Conservation (phyloP, 2,329 filamentous ascomycete species). For the Nannizzia gypsea region DNA sequence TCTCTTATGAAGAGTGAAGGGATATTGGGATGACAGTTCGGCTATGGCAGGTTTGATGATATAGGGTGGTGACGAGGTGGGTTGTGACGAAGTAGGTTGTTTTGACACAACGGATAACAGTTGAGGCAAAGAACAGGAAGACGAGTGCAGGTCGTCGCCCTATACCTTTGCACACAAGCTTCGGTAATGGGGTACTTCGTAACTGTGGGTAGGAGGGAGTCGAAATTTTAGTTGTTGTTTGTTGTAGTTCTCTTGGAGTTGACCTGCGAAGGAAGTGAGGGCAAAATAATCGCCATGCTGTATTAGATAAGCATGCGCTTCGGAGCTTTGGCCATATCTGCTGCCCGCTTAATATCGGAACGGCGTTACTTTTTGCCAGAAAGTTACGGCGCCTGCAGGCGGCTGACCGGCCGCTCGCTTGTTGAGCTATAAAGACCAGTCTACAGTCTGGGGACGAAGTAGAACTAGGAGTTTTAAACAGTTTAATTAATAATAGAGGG, state of each 20-base stretch:
- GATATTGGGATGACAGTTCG: neutral
- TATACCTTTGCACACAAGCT: slow-evolving; percentile 16
- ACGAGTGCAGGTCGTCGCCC: slow-evolving; percentile 35
- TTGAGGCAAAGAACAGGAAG: slow-evolving; percentile 16
- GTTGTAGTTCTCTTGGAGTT: neutral
- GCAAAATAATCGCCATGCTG: slow-evolving; percentile 2
- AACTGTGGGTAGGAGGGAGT: slow-evolving; percentile 4
- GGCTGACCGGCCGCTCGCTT: no score
- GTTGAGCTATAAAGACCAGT: no score
- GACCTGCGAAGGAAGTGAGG: neutral
- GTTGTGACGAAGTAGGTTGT: slow-evolving; percentile 3
- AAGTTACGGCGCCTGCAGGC: neutral
- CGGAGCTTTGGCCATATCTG: slow-evolving; percentile 1
- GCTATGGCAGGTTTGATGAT: neutral
- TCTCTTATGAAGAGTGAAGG: neutral
- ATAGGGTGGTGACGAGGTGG: slow-evolving; percentile 7
- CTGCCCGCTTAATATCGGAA: slow-evolving; percentile 1
- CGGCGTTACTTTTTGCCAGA: slow-evolving; percentile 7
- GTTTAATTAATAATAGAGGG: no score
- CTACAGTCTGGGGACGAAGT: no score
- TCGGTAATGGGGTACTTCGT: slow-evolving; percentile 1
- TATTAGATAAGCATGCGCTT: neutral
- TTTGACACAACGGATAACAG: neutral
- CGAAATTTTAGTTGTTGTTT: slow-evolving; percentile 6
- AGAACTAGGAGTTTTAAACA: no score